Conservation (phyloP, 116 monocot species). For the Iris pallida region DNA sequence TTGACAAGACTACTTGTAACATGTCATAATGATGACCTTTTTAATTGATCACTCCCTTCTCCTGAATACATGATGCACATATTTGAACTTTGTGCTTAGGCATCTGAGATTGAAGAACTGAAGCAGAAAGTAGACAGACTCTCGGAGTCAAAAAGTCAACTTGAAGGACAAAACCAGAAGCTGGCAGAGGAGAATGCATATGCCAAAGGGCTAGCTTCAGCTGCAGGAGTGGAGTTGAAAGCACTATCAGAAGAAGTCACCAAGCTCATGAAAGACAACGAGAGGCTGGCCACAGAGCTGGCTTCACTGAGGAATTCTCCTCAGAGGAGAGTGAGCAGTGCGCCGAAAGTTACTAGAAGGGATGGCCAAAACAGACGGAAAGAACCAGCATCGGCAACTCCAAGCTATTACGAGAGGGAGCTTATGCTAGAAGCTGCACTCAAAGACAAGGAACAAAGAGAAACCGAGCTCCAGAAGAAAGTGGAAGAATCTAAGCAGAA, state of each 20-base stretch:
- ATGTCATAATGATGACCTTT: neutral
- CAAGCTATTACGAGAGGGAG: slow-evolving; percentile 39
- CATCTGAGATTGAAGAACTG: slow-evolving; percentile 62
- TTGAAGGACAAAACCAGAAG: slow-evolving; percentile 75
- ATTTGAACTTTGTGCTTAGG: slow-evolving; percentile 20
- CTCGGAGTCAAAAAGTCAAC: slow-evolving; percentile 49
- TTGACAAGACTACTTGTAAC: neutral
- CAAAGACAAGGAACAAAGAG: slow-evolving; percentile 65
- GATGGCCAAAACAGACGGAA: slow-evolving; percentile 27
- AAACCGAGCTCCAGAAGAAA: slow-evolving; percentile 60
- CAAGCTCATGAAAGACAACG: slow-evolving; percentile 89
- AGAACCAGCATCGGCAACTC: slow-evolving; percentile 12
- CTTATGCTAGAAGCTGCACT: slow-evolving; percentile 47
- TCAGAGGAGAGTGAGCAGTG: slow-evolving; percentile 34
- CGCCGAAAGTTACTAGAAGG: slow-evolving; percentile 22
- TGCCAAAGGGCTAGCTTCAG: slow-evolving; percentile 86
- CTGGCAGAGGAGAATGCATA: slow-evolving; percentile 74
- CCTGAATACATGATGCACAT: neutral
- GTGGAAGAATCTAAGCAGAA: slow-evolving; percentile 73
- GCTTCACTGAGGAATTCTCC: slow-evolving; percentile 32
- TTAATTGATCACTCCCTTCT: neutral
- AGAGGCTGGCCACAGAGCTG: slow-evolving; percentile 58
- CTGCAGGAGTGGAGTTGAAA: slow-evolving; percentile 84
- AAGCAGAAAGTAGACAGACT: slow-evolving; percentile 55
- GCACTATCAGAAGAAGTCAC: slow-evolving; percentile 89